Percentiles rank a stretch among this genome's conserved stretches.
Conservation (phyloP, 2,329 filamentous ascomycete genomes). For the Elsinoe batatas region DNA sequence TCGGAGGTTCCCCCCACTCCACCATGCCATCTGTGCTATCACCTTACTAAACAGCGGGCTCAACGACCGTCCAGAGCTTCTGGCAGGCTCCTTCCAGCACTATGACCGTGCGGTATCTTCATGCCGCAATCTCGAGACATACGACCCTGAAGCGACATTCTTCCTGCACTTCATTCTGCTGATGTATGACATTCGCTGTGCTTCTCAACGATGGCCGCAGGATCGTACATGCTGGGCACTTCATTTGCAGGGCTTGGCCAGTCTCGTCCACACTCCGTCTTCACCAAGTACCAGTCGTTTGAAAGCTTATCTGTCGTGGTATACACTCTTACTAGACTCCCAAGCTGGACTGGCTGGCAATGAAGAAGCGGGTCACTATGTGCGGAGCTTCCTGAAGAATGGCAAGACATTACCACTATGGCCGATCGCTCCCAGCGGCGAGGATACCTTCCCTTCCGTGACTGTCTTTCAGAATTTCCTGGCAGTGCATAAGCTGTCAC, state of each 20-base stretch:
- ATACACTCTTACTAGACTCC: slow-evolving; percentile 42
- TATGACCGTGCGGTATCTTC: slow-evolving; percentile 43
- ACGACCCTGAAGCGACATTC: slow-evolving; percentile 46
- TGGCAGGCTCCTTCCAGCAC: slow-evolving; percentile 43
- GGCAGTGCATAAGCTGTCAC: neutral
- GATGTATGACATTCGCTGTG: slow-evolving; percentile 42
- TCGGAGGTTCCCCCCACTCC: slow-evolving; percentile 26
- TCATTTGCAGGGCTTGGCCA: slow-evolving; percentile 43
- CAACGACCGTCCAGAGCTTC: slow-evolving; percentile 25
- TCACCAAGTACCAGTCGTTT: slow-evolving; percentile 3
- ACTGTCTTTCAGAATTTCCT: neutral
- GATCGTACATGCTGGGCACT: slow-evolving; percentile 44
- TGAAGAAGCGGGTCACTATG: slow-evolving; percentile 12
- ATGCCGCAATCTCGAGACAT: slow-evolving; percentile 32
- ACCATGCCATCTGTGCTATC: slow-evolving; percentile 50
- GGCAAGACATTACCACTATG: slow-evolving; percentile 8
- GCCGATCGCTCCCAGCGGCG: slow-evolving; percentile 7
- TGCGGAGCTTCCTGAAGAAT: slow-evolving; percentile 10
- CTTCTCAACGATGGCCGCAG: slow-evolving; percentile 11
- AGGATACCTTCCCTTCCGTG: neutral
- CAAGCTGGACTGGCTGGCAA: slow-evolving; percentile 13
- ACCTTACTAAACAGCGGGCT: slow-evolving; percentile 33
- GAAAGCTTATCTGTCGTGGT: slow-evolving; percentile 47
- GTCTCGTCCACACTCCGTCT: slow-evolving; percentile 27
- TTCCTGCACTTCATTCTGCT: slow-evolving; percentile 48